Evolutionary conservation across 1,284 basidiomycete species (phyloP).

Genomic region (Malassezia nana): DNA sequence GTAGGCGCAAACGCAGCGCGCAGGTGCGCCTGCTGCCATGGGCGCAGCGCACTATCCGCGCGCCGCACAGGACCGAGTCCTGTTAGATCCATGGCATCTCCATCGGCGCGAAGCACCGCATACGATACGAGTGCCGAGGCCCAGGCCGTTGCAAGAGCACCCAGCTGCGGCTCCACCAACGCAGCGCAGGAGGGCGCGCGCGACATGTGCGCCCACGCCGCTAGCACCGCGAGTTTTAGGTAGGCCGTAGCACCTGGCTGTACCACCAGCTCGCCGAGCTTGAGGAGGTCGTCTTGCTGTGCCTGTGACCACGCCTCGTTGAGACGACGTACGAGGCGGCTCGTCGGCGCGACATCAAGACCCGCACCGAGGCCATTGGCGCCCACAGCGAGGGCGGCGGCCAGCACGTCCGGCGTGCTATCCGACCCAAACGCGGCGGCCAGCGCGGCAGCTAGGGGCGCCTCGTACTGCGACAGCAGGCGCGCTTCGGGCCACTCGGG

Average conservation of each 20-base stretch:
- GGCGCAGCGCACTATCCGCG: slow-evolving; percentile 58
- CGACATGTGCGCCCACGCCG: slow-evolving; percentile 90
- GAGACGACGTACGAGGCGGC: slow-evolving; percentile 80
- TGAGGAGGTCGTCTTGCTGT: neutral
- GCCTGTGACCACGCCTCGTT: slow-evolving; percentile 55
- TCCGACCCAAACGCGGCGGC: slow-evolving; percentile 92
- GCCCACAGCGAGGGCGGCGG: slow-evolving; percentile 82
- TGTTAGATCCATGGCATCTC: too few relatives aligned
- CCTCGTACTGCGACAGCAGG: slow-evolving; percentile 94
- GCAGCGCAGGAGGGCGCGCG: slow-evolving; percentile 62
- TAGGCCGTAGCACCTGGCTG: slow-evolving; percentile 90
- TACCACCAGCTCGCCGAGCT: slow-evolving; percentile 71
- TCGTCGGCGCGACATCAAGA: slow-evolving; percentile 92
- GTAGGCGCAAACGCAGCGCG: slow-evolving; percentile 61
- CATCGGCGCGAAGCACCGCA: slow-evolving; percentile 68
- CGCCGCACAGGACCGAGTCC: slow-evolving; percentile 58
- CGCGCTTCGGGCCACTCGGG: slow-evolving; percentile 82
- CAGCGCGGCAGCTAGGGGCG: slow-evolving; percentile 93
- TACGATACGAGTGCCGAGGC: slow-evolving; percentile 80
- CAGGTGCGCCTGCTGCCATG: slow-evolving; percentile 76
- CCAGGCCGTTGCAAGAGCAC: slow-evolving; percentile 72
- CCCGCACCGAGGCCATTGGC: slow-evolving; percentile 91
- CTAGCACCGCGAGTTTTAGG: slow-evolving; percentile 82
- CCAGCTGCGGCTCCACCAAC: slow-evolving; percentile 72
- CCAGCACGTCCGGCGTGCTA: slow-evolving; percentile 86